These are phyloP conservation scores for Penicillium atrosanguineum DNA, from an alignment of 495 filamentous ascomycete genomes.

Conservation along the genomic window DNA sequence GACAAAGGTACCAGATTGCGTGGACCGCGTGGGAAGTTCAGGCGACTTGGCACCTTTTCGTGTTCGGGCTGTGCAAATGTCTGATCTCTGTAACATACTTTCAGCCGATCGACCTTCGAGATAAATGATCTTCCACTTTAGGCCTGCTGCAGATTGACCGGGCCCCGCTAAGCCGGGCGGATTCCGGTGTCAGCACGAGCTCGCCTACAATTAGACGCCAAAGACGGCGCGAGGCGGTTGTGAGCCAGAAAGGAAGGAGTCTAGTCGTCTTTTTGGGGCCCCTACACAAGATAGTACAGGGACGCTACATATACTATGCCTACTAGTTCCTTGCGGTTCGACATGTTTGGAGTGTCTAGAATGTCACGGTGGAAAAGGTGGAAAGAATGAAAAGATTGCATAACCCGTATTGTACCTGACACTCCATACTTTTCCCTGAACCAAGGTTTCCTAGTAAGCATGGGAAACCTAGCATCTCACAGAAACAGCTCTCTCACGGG, in stretches of 20 bases:
- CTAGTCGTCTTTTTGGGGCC: neutral
- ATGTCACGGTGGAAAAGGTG: neutral
- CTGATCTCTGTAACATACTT: conserved; percentile 8
- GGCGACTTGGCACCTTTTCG: conserved; percentile 5
- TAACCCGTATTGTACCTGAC: neutral
- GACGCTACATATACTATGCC: neutral
- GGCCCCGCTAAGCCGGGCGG: conserved; percentile 17
- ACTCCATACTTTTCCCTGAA: no score
- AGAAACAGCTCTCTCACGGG: neutral
- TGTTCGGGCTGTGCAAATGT: conserved; percentile 1
- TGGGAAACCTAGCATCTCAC: neutral
- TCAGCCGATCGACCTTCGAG: conserved; percentile 12
- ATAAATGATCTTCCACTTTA: conserved; percentile 12
- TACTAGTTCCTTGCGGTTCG: neutral
- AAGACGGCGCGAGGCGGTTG: conserved; percentile 17
- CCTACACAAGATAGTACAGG: neutral
- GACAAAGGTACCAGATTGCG: conserved; percentile 14
- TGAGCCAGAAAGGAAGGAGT: conserved; percentile 6
- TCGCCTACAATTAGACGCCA: conserved; percentile 24
- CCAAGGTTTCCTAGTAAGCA: neutral
- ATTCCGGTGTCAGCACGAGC: conserved; percentile 12
- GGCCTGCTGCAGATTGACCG: conserved; percentile 17
- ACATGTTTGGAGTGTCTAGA: neutral
- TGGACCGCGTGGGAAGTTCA: neutral
- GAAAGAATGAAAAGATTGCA: neutral